Evolutionary conservation across 352 stramenopile genomes (phyloP), one percentile per base, ranked within the genome.

Genomic region (Pythium pyrilobum): DNA sequence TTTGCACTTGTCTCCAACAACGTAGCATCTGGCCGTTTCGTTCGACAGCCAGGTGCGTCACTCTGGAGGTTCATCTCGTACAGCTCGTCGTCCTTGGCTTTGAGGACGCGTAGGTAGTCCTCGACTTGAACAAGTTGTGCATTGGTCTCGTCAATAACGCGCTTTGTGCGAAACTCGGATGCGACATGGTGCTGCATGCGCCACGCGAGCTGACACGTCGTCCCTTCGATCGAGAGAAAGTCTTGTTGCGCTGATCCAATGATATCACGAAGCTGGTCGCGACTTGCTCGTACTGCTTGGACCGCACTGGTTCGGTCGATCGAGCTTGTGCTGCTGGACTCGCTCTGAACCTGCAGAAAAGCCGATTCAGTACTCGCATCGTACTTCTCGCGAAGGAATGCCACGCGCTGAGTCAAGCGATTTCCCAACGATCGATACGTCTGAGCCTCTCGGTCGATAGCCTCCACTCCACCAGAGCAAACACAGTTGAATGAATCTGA

Each of bases 141-240:
- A 1, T 47, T 37, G 5, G 64, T 32, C 3, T 16, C n/a, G 8
- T 58, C 29, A 24, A 71, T 64, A 21, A 59, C 44, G 0, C 36
- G 21, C 33, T 70, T 27, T 5, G 62, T 56, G 4, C 69, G 69
- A 24, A 52, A 49, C 5, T 32, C 40, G 4, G 62, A 67, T 3
- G 68, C 55, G 9, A 54, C 18, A 27, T 77, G 62, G 20, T 68
- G 59, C 31, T 72, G 69, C 40, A 63, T 52, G 4, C 63, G 62
- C 69, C 69, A 77, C 3, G 48, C 45, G 16, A 77, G 55, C 23
- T 72, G 62, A 29, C 69, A 71, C 13, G 66, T 33, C 5, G 43
- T 61, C 3, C 52, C 66, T 39, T 77, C 69, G 0, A 52, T 33
- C 5, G 18, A 11, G 10, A 77, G 28, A 41, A 59, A 27, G 25